These are phyloP conservation scores for Lasiodiplodia gonubiensis DNA, from an alignment of 2,329 filamentous ascomycete species.

Conservation along the genomic window DNA sequence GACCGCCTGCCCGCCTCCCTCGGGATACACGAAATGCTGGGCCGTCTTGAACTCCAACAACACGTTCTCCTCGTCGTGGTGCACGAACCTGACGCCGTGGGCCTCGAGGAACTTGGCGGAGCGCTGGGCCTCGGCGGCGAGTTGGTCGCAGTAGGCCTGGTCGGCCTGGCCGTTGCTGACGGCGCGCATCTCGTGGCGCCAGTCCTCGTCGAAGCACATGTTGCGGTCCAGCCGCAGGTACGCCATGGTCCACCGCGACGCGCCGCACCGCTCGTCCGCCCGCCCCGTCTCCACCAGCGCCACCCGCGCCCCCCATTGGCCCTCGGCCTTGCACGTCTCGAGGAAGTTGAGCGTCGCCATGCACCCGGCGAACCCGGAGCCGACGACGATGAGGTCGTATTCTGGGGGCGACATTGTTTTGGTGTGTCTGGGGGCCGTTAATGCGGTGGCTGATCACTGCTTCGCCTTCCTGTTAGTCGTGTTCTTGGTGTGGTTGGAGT, in stretches of 20 bases:
- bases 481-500: too few species aligned
- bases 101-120: slow-evolving; percentile 47
- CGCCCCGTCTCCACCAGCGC: slow-evolving; percentile 49
- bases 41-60: slow-evolving; percentile 50
- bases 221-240: slow-evolving; percentile 50
- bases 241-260: slow-evolving; percentile 51
- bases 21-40: slow-evolving; percentile 50
- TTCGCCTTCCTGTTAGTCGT: too few species aligned
- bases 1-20: slow-evolving; percentile 49
- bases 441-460: too few species aligned
- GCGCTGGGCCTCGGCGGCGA: slow-evolving; percentile 45
- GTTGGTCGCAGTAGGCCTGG: slow-evolving; percentile 49
- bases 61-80: slow-evolving; percentile 50
- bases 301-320: slow-evolving; percentile 43
- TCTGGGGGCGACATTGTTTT: slow-evolving; percentile 18
- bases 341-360: slow-evolving; percentile 50
- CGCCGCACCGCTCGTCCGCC: slow-evolving; percentile 48
- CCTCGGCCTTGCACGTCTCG: slow-evolving; percentile 45
- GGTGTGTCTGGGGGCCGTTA: too few species aligned
- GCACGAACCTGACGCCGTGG: slow-evolving; percentile 44
- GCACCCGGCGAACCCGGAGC: slow-evolving; percentile 49
- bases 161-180: slow-evolving; percentile 49
- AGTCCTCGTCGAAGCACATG: slow-evolving; percentile 43
- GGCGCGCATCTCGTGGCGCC: slow-evolving; percentile 44
- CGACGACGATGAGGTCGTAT: slow-evolving; percentile 50